Evolutionary conservation across 495 filamentous ascomycete species (phyloP).

Genomic region (Parathielavia hyrcaniae): DNA sequence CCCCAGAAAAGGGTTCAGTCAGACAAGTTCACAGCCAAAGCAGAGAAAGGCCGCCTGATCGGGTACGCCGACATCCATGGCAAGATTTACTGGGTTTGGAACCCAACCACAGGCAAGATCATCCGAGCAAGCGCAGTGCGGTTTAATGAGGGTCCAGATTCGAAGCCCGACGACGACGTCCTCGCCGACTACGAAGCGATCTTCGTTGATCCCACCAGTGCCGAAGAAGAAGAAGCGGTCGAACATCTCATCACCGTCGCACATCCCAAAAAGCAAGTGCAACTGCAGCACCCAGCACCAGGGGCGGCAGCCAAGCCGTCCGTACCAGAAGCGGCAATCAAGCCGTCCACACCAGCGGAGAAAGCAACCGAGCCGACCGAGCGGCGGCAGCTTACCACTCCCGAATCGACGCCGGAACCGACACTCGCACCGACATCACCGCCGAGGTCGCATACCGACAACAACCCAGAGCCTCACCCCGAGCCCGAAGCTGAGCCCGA

Average conservation of each 20-base stretch:
- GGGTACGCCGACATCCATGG: neutral
- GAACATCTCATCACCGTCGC: neutral
- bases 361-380: too few species aligned
- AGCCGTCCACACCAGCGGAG: too few species aligned
- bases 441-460: too few species aligned
- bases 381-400: too few species aligned
- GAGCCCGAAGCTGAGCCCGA: too few species aligned
- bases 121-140: neutral
- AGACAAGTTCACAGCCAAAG: neutral
- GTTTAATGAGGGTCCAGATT: neutral
- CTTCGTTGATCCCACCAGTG: neutral
- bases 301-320: too few species aligned
- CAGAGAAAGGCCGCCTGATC: neutral
- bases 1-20: neutral
- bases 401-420: too few species aligned
- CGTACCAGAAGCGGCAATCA: too few species aligned
- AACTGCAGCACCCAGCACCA: too few species aligned
- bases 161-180: neutral
- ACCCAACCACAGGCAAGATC: neutral
- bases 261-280: neutral
- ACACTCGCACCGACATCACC: too few species aligned
- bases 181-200: neutral
- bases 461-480: too few species aligned
- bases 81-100: constrained; percentile 4
- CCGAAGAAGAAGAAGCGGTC: neutral